A percentile compares a stretch with the other conserved stretches of the same genome.
These are phyloP conservation scores for Boletus sensibilis DNA, from an alignment of 768 basidiomycete genomes.

Conservation along the genomic window DNA sequence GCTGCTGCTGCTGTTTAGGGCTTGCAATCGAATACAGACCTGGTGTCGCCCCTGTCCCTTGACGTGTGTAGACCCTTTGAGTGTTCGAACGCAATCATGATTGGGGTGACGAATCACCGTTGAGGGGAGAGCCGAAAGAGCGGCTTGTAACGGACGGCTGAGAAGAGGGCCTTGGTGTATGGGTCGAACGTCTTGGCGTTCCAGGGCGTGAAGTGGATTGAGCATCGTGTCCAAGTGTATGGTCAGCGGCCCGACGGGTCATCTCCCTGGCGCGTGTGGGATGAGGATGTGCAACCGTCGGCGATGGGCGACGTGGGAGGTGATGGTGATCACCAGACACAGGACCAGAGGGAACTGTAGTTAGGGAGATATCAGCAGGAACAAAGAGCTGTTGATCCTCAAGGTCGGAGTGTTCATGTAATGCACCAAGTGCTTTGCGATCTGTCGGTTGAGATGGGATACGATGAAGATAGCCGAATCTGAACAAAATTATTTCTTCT, in stretches of 20 bases:
- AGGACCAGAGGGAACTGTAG: neutral
- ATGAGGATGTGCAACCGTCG: slow-evolving; percentile 29
- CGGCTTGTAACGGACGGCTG: slow-evolving; percentile 34
- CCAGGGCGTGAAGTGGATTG: slow-evolving; percentile 27
- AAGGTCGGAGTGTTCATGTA: slow-evolving; percentile 50
- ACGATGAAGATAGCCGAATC: slow-evolving; percentile 89
- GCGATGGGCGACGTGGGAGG: slow-evolving; percentile 12
- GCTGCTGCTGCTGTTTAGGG: slow-evolving; percentile 19
- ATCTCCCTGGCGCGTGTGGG: slow-evolving; percentile 26
- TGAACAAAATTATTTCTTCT: slow-evolving; percentile 30
- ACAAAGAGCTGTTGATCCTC: slow-evolving; percentile 71
- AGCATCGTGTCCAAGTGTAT: slow-evolving; percentile 13
- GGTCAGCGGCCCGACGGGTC: slow-evolving; percentile 14
- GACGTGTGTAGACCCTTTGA: slow-evolving; percentile 32
- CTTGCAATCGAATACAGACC: slow-evolving; percentile 23
- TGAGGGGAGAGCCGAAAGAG: slow-evolving; percentile 40
- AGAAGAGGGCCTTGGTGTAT: slow-evolving; percentile 29
- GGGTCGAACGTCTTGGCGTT: slow-evolving; percentile 27
- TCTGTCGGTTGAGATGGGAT: slow-evolving; percentile 78
- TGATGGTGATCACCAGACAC: slow-evolving; percentile 6
- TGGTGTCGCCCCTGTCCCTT: slow-evolving; percentile 32
- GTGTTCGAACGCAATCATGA: slow-evolving; percentile 39
- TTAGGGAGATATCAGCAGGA: slow-evolving; percentile 54
- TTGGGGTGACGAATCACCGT: slow-evolving; percentile 47
- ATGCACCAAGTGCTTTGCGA: slow-evolving; percentile 54